phyloP scores from a whole-genome alignment of 495 filamentous ascomycete genomes.

The Pseudotulostoma volvatum region DNA sequence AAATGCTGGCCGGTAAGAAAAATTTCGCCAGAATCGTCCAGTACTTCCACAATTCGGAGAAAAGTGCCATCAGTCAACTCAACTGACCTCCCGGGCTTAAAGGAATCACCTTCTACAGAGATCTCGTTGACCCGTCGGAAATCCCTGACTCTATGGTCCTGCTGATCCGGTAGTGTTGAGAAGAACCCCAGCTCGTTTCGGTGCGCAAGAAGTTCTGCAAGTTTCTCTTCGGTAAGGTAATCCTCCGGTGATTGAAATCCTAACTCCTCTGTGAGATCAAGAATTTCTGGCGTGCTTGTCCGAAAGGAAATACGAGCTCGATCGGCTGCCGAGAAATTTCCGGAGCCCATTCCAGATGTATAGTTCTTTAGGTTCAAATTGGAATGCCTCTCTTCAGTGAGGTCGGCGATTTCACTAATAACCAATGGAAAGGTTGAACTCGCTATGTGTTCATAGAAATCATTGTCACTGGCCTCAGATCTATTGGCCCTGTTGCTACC shows the following conservation, averaged over 20 bases:
- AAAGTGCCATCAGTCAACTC: conserved; percentile 10
- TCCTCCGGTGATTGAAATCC: neutral
- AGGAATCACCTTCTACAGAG: conserved; percentile 12
- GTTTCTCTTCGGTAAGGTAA: neutral
- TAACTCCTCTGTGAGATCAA: neutral
- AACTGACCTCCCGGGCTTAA: conserved; percentile 10
- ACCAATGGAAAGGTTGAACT: no score
- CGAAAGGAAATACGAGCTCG: no score
- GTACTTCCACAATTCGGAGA: conserved; percentile 9
- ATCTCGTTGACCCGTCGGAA: conserved; percentile 5
- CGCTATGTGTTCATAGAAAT: no score
- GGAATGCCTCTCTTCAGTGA: no score
- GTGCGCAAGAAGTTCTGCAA: neutral
- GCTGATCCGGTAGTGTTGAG: neutral
- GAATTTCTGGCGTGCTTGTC: neutral
- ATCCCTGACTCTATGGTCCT: neutral
- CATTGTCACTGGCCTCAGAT: no score
- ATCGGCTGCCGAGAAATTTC: no score
- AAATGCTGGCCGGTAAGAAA: conserved; percentile 11
- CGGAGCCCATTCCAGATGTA: no score
- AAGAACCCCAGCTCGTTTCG: neutral
- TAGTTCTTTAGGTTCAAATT: no score
- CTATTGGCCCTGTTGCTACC: no score
- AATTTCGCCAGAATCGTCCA: conserved; percentile 3
- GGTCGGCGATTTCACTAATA: no score